A percentile compares a stretch with the other conserved stretches of the same genome.
Conservation (phyloP, 2,329 filamentous ascomycete genomes). For the Talaromyces sp. region DNA sequence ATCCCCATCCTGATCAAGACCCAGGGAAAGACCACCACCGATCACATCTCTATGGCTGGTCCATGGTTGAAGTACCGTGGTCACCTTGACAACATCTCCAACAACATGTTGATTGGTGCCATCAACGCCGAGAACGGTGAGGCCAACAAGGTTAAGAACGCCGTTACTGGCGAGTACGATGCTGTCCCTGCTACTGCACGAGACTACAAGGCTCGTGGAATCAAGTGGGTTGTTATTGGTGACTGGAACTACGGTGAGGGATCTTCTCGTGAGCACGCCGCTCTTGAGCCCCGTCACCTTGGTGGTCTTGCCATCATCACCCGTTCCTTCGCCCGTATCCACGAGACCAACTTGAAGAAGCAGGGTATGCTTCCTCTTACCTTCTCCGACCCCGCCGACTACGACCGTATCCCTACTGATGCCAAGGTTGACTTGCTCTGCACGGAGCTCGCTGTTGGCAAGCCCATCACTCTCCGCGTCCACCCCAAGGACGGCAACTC, state of each 20-base stretch:
- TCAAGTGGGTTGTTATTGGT: constrained; percentile 95
- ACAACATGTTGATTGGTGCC: constrained; percentile 99
- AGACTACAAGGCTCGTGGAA: constrained; percentile 96
- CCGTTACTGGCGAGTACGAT: constrained; percentile 76
- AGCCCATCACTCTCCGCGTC: constrained; percentile 87
- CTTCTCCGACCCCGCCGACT: constrained; percentile 91
- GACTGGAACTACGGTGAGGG: constrained; percentile 99
- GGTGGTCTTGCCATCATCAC: constrained; percentile 96
- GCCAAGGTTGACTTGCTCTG: constrained; percentile 88
- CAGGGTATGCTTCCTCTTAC: constrained; percentile 99
- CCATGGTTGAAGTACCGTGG: constrained; percentile 99
- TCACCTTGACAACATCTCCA: constrained; percentile 98
- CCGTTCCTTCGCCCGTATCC: constrained; percentile 95
- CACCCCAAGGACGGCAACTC: constrained; percentile 82
- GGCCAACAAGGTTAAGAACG: constrained; percentile 96
- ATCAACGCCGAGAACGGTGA: constrained; percentile 94
- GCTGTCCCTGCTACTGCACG: constrained; percentile 90
- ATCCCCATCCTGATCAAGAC: constrained; percentile 95
- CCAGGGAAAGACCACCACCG: constrained; percentile 93
- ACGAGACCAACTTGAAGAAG: constrained; percentile 99
- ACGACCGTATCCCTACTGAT: constrained; percentile 91
- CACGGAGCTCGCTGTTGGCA: constrained; percentile 86
- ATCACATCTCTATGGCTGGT: constrained; percentile 96
- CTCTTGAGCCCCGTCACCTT: constrained; percentile 94
- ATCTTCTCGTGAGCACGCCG: constrained; percentile 95